Evolutionary conservation across 2,329 filamentous ascomycete genomes (phyloP), one percentile per base, ranked within the genome.

Genomic region (Trichoderma afroharzianum): DNA sequence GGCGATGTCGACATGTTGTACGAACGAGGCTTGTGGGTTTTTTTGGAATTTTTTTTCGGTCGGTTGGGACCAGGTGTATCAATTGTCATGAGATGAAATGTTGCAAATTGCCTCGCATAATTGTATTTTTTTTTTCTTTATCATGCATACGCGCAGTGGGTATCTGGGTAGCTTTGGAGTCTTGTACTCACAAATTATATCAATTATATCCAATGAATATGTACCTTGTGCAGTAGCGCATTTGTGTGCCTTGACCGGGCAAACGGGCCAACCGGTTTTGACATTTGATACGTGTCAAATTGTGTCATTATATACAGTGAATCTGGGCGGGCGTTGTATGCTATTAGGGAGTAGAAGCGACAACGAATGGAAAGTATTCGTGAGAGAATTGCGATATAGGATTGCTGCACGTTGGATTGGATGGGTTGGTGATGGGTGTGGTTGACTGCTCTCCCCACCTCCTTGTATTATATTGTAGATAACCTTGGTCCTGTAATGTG

Each of bases 71-170:
- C 32, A 47, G 36, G 33, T 61, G 53, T 68, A 58, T 68, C 55
- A 47, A 28, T 59, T 59, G 24, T 67, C 50, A 68, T 58, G 64
- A 68, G 64, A 68, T 36, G 63, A 36, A 36, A 68, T 68, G 64
- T 6, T 33, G 55, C 55, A 68, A 68, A 61, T 68, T 68, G 64
- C 64, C 64, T 68, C 64, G 64, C 33, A 68, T 47, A 58, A 9
- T 33, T 68, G 64, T 59, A 26, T 32, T 68, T 32, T 68, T 67
- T 21, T 36, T 58, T 53, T 53, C 47, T 66, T 61, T 68, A 68
- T 61, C 64, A 32, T 68, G 64, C 64, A 68, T 68, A 68, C 58
- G 64, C 64, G 64, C 64, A 47, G 64, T 68, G 64, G 64, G 55
- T 68, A 68, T 68, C n/a, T 50, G 33, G 64, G 55, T 50, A 68